Base-by-base conservation (phyloP, 1,139 yeast genomes). In the Debaryomyces fabryi region DNA sequence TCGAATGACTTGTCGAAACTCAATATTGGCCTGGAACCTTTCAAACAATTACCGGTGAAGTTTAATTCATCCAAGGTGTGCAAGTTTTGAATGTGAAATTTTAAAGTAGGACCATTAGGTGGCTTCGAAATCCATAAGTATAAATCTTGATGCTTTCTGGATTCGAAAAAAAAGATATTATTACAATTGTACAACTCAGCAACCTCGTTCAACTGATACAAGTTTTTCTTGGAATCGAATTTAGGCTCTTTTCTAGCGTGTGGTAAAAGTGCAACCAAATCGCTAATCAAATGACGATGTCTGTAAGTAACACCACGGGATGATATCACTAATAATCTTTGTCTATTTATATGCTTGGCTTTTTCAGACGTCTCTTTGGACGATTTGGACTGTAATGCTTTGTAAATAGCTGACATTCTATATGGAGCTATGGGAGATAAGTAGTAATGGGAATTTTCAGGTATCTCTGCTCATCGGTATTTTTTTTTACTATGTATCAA, bases 111-210 rank as follows among this genome's bases (percentile, higher is more conserved):
- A 1, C 99, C 99, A 67, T 93, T 93, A 43, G 99, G 99, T 24
- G 98, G 96, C 71, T 93, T 92, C 37, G 97, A 81, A 57, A 93
- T 70, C 97, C 98, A 93, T 67, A 93, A 71, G 68, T 95, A 93
- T 64, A 93, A 82, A 72, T 93, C 99, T 69, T 86, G 89, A 70
- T 93, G 98, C 72, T 95, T 93, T 74, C 98, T 85, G 50, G 96
- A 92, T 71, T 93, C 99, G 64, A 95, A 95, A 68, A 88, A 93
- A 69, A 91, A 76, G 58, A 95, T 83, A 66, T 93, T 93, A 74
- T 93, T 95, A 79, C 99, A 95, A 78, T 93, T 93, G 80, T 93
- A 91, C 55, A 95, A 78, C 65, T 95, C 99, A 3, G 99, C 98
- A 54, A 92, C 88, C 72, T 93, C 99, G 63, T 93, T 93, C 56